Evolutionary conservation across 768 basidiomycete species (phyloP).

Genomic region (Hysterangium stoloniferum): DNA sequence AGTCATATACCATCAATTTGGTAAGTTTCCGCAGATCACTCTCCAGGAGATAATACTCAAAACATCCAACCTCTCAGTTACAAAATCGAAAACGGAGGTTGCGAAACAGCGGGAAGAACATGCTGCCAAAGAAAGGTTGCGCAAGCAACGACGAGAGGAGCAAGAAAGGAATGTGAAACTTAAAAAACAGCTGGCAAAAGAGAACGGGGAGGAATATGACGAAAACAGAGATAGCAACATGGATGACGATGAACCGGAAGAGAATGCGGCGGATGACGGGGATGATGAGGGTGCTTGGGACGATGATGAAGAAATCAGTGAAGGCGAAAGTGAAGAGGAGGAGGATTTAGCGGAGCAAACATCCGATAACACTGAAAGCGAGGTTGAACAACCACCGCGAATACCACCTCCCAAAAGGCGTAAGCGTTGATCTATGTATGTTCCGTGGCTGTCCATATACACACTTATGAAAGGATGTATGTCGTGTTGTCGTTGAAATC

Average conservation of each 20-base stretch:
- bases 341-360: conserved; percentile 23
- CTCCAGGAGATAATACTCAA: background rate
- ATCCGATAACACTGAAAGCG: conserved; percentile 16
- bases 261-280: conserved; percentile 25
- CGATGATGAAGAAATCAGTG: conserved; percentile 30
- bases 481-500: too few species aligned
- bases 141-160: conserved; percentile 74
- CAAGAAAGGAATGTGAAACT: conserved; percentile 86
- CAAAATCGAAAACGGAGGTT: conserved; percentile 77
- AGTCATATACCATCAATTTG: conserved; percentile 91
- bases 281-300: conserved; percentile 33
- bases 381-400: conserved; percentile 17
- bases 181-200: conserved; percentile 50
- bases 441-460: too few species aligned
- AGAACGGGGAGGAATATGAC: conserved; percentile 24
- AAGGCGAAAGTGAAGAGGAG: conserved; percentile 30
- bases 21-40: conserved; percentile 37
- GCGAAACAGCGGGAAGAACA: conserved; percentile 63
- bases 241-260: conserved; percentile 32
- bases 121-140: conserved; percentile 65
- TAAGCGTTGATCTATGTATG: conserved; percentile 52
- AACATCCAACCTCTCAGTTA: conserved; percentile 44
- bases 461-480: too few species aligned
- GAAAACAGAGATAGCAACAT: too few species aligned
- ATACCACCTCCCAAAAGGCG: conserved; percentile 22